Evolutionary conservation across 768 basidiomycete genomes (phyloP).

Genomic region (Erythrobasidium yunnanense): DNA sequence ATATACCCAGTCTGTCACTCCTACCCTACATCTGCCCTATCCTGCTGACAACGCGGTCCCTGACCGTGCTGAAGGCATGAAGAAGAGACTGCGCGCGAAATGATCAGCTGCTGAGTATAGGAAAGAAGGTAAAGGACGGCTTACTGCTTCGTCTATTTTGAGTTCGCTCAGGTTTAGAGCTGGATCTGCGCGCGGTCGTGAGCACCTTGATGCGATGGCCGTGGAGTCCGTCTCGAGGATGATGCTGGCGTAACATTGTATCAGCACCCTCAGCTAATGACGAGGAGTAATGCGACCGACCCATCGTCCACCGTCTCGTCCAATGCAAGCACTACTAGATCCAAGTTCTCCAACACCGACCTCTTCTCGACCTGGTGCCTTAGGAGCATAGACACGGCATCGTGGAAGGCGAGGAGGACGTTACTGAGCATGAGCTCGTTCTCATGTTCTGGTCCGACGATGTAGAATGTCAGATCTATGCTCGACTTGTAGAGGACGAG

Average conservation of each 20-base stretch:
- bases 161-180: constrained; percentile 62
- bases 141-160: constrained; percentile 94
- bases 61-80: constrained; percentile 13
- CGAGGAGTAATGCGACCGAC: constrained; percentile 48
- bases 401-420: constrained; percentile 71
- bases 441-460: constrained; percentile 72
- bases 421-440: constrained; percentile 92
- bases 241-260: constrained; percentile 50
- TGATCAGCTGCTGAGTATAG: not conserved
- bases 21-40: constrained; percentile 26
- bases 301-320: constrained; percentile 98
- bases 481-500: constrained; percentile 90
- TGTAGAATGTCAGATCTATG: constrained; percentile 87
- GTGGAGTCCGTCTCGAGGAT: constrained; percentile 93
- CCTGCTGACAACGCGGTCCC: constrained; percentile 20
- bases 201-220: constrained; percentile 90
- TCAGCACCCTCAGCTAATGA: not conserved
- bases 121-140: not conserved
- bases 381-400: constrained; percentile 73
- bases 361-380: constrained; percentile 91
- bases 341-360: constrained; percentile 83
- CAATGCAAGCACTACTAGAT: constrained; percentile 77
- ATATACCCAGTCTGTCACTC: no score
- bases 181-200: constrained; percentile 71
- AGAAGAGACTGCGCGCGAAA: constrained; percentile 11